phyloP scores from a whole-genome alignment of 306 rosid species.

The Amphicarpaea edgeworthii region DNA sequence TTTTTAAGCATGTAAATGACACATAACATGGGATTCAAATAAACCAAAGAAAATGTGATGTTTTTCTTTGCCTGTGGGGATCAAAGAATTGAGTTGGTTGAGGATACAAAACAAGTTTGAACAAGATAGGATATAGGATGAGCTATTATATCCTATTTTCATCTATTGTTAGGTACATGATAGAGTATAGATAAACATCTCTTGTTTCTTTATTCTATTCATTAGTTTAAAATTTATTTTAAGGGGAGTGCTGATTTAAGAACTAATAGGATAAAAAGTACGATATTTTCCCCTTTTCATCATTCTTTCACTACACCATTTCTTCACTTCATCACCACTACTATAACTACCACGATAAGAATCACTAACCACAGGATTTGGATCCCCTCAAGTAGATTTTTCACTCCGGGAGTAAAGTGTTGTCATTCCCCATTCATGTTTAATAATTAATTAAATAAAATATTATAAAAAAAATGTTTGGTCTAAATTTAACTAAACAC shows the following conservation, averaged over 20 bases:
- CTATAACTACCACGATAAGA: background rate
- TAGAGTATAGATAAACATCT: background rate
- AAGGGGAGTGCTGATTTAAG: background rate
- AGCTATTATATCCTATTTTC: background rate
- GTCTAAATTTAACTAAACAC: no score
- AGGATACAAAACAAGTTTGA: background rate
- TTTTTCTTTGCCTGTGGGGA: slow-evolving; percentile 25
- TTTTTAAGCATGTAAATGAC: slow-evolving; percentile 31
- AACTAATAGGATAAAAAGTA: background rate
- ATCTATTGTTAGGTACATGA: background rate
- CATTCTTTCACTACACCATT: background rate
- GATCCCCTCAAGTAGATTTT: no score
- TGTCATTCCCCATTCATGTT: no score
- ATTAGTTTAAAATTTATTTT: background rate
- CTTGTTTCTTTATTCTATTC: background rate
- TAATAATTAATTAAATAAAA: no score
- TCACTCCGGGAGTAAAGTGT: no score
- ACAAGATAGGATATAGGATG: background rate
- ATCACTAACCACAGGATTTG: no score
- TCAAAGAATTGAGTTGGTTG: slow-evolving; percentile 8
- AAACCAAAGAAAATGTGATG: slow-evolving; percentile 17
- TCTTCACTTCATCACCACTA: background rate
- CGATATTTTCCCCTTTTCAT: background rate
- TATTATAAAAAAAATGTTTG: no score
- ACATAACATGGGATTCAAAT: background rate